Conservation (phyloP, 2,329 filamentous ascomycete species). For the Cladosporium oxysporum region DNA sequence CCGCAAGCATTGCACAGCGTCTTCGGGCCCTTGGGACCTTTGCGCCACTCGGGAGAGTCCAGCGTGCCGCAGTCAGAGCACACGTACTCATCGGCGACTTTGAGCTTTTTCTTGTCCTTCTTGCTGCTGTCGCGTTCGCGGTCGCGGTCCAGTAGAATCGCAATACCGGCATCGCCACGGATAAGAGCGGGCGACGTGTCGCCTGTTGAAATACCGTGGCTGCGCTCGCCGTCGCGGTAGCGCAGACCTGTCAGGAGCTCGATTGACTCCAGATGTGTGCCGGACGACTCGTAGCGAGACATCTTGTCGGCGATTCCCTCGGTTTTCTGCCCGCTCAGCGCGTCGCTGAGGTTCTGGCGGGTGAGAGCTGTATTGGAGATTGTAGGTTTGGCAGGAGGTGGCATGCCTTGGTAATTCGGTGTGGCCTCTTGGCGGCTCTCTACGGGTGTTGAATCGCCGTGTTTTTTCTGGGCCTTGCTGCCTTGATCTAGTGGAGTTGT, state of each 20-base stretch:
- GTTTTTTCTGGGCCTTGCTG: conserved; percentile 22
- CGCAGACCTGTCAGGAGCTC: conserved; percentile 89
- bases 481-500: conserved; percentile 28
- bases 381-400: conserved; percentile 64
- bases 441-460: conserved; percentile 23
- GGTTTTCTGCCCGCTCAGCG: conserved; percentile 62
- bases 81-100: conserved; percentile 81
- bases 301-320: conserved; percentile 85
- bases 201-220: conserved; percentile 83
- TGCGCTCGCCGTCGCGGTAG: conserved; percentile 86
- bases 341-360: conserved; percentile 76
- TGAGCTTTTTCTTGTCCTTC: conserved; percentile 86
- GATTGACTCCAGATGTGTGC: conserved; percentile 79
- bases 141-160: conserved; percentile 78
- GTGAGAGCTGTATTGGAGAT: conserved; percentile 70
- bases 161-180: conserved; percentile 82
- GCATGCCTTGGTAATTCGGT: conserved; percentile 57
- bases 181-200: conserved; percentile 78
- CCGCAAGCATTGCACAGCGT: conserved; percentile 96
- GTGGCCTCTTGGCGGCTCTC: conserved; percentile 26
- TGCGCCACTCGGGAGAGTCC: conserved; percentile 94
- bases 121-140: conserved; percentile 72
- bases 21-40: conserved; percentile 89
- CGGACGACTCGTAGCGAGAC: conserved; percentile 72
- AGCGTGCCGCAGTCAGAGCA: conserved; percentile 94